These are phyloP conservation scores for Chenopodium quinoa DNA, from an alignment of 148 eudicot genomes.

Conservation along the genomic window DNA sequence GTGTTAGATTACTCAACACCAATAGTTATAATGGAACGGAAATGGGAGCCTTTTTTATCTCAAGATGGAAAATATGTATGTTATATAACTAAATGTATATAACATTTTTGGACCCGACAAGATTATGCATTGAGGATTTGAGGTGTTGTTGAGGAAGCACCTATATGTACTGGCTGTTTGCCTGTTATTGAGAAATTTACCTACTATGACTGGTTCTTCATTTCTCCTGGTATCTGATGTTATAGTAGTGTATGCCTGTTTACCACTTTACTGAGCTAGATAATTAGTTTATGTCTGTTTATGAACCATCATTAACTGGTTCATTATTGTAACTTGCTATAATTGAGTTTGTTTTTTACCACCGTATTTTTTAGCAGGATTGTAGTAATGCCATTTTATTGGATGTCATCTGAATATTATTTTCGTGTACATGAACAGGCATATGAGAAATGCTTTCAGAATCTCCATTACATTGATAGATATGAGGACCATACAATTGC, in stretches of 20 bases:
- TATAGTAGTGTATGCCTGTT: neutral
- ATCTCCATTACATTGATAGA: constrained; percentile 80
- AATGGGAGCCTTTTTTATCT: too few relatives aligned
- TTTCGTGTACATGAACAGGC: constrained; percentile 49
- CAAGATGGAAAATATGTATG: too few relatives aligned
- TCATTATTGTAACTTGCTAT: neutral
- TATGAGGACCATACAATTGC: constrained; percentile 97
- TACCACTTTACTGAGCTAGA: neutral
- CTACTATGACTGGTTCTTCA: neutral
- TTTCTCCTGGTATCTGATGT: neutral
- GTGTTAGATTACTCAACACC: too few relatives aligned
- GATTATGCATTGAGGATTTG: too few relatives aligned
- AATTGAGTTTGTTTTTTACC: neutral
- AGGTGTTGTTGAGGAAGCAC: too few relatives aligned
- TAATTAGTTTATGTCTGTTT: neutral
- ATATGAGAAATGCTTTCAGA: constrained; percentile 84
- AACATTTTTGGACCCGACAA: too few relatives aligned
- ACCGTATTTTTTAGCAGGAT: neutral
- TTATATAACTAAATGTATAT: too few relatives aligned
- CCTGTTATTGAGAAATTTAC: neutral
- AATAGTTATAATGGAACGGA: too few relatives aligned
- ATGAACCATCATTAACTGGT: neutral
- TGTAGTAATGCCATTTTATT: neutral
- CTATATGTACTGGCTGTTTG: neutral
- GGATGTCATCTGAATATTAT: neutral